Evolutionary conservation across 2,329 filamentous ascomycete genomes (phyloP).

Genomic region (Colletotrichum paranaense): DNA sequence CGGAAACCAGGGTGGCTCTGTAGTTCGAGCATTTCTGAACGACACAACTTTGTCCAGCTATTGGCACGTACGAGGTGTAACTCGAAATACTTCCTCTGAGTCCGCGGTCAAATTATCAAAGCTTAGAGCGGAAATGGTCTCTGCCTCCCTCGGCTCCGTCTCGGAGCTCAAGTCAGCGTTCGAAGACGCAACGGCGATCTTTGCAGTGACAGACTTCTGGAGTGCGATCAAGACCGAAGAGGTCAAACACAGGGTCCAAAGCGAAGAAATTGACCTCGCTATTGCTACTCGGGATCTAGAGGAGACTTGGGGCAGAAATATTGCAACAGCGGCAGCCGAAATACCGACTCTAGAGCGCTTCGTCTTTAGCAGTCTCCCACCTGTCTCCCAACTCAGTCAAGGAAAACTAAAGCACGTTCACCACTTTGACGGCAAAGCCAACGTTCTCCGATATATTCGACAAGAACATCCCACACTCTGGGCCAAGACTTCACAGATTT

Average conservation of each 20-base stretch:
- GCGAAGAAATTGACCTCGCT: constrained; percentile 35
- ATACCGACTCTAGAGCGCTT: constrained; percentile 5
- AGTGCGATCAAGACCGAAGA: constrained; percentile 57
- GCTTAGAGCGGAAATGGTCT: constrained; percentile 54
- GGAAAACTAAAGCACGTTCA: constrained; percentile 11
- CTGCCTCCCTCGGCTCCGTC: constrained; percentile 55
- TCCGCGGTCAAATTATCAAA: constrained; percentile 51
- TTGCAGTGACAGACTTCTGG: constrained; percentile 67
- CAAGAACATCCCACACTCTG: neutral
- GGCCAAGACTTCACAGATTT: constrained; percentile 13
- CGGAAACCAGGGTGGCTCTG: constrained; percentile 15
- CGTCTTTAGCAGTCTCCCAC: constrained; percentile 12
- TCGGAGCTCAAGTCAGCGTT: constrained; percentile 53
- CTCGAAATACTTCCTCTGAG: constrained; percentile 54
- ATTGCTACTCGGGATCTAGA: constrained; percentile 58
- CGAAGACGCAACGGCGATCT: constrained; percentile 59
- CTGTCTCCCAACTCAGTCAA: neutral
- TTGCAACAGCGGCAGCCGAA: constrained; percentile 62
- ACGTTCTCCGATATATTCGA: constrained; percentile 1
- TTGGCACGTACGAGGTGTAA: constrained; percentile 54
- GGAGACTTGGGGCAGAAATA: constrained; percentile 62
- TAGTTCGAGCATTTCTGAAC: neutral
- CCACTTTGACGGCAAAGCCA: constrained; percentile 24
- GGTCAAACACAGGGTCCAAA: constrained; percentile 41
- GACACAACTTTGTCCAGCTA: neutral